A percentile compares a stretch with the other conserved stretches of the same genome.
These are phyloP conservation scores for Linnemannia hyalina DNA, from an alignment of 192 early-diverging fungal species.

Conservation along the genomic window DNA sequence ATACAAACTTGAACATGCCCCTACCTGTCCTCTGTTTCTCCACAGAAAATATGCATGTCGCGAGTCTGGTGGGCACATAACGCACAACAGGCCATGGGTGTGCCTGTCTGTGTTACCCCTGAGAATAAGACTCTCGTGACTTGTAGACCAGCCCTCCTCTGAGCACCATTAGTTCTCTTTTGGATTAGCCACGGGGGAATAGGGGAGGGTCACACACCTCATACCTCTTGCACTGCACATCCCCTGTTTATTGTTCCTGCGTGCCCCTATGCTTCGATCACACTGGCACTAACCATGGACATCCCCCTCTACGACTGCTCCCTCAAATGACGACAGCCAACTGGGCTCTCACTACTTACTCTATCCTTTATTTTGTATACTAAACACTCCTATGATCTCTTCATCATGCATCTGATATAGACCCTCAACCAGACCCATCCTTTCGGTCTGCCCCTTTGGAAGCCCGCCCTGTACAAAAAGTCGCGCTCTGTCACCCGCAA, in stretches of 20 bases:
- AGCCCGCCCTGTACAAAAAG: constrained; percentile 97
- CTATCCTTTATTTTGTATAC: neutral
- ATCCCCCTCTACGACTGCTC: neutral
- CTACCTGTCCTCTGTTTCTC: neutral
- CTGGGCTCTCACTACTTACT: neutral
- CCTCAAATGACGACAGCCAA: neutral
- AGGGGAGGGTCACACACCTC: neutral
- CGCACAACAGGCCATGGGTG: neutral
- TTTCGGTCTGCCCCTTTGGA: constrained; percentile 97
- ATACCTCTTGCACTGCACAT: neutral
- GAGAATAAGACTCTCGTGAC: neutral
- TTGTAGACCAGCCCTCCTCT: neutral
- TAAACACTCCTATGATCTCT: neutral
- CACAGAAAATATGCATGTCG: neutral
- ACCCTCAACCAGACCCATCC: constrained; percentile 88
- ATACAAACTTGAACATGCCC: too few relatives aligned
- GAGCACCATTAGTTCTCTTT: neutral
- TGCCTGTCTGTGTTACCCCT: neutral
- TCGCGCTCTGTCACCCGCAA: constrained; percentile 85
- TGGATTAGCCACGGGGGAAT: neutral
- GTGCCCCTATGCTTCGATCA: neutral
- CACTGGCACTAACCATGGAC: neutral
- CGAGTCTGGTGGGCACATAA: neutral
- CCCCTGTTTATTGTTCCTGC: neutral
- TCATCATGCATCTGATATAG: constrained; percentile 50